Conservation (phyloP, 169 alveolate species). For the Plasmodium adleri region DNA sequence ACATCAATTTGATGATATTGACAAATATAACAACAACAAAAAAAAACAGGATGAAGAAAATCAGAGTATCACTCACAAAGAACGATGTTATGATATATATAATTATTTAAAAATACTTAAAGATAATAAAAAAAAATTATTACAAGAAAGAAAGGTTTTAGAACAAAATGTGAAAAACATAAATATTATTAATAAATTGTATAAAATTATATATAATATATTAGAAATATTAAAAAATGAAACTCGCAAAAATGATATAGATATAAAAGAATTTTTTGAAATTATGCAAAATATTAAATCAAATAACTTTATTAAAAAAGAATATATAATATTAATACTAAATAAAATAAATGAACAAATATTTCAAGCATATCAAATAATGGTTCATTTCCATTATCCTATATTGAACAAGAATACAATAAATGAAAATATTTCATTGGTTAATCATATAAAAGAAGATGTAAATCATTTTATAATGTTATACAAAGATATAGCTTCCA, state of each 20-base stretch:
- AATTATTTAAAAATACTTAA: conserved; percentile 26
- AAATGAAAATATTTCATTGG: conserved; percentile 17
- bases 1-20: background rate
- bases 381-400: conserved; percentile 21
- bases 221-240: conserved; percentile 29
- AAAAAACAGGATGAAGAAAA: too few relatives aligned
- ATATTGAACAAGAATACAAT: background rate
- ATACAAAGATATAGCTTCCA: background rate
- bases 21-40: too few relatives aligned
- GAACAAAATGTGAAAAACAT: conserved; percentile 26
- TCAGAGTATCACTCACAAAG: too few relatives aligned
- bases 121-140: conserved; percentile 20
- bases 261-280: conserved; percentile 20
- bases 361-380: background rate
- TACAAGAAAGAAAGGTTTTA: conserved; percentile 26
- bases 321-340: conserved; percentile 17
- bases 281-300: conserved; percentile 19
- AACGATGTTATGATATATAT: conserved; percentile 12
- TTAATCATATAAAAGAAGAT: conserved; percentile 19
- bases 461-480: conserved; percentile 10
- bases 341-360: conserved; percentile 20
- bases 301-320: background rate
- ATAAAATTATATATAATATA: conserved; percentile 32
- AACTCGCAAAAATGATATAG: conserved; percentile 7
- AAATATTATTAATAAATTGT: conserved; percentile 17